Conservation (phyloP, 768 basidiomycete genomes). For the Suillus spraguei region DNA sequence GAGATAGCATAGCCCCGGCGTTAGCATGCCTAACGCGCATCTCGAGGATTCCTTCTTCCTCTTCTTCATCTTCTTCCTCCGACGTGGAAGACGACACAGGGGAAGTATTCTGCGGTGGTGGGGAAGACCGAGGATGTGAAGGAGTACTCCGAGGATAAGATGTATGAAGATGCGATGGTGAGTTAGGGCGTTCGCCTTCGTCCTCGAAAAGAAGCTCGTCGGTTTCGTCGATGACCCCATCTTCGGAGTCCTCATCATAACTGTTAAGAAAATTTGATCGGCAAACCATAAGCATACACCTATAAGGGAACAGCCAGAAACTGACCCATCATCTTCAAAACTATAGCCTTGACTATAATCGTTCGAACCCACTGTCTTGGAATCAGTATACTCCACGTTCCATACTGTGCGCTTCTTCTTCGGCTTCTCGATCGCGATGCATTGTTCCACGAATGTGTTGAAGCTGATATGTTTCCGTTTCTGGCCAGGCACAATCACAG, state of each 20-base stretch:
- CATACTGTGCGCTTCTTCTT: slow-evolving; percentile 34
- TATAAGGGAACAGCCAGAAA: slow-evolving; percentile 13
- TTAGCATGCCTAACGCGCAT: slow-evolving; percentile 49
- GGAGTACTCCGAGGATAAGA: slow-evolving; percentile 24
- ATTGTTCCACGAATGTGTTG: slow-evolving; percentile 98
- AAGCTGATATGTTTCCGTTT: slow-evolving; percentile 94
- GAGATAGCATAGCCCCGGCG: slow-evolving; percentile 27
- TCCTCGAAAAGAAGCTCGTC: slow-evolving; percentile 38
- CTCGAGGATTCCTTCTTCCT: slow-evolving; percentile 62
- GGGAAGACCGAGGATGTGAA: slow-evolving; percentile 20
- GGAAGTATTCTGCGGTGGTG: slow-evolving; percentile 23
- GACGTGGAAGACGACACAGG: slow-evolving; percentile 37
- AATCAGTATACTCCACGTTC: slow-evolving; percentile 28
- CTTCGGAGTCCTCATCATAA: slow-evolving; percentile 73
- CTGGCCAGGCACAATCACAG: slow-evolving; percentile 22
- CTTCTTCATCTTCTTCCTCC: slow-evolving; percentile 52
- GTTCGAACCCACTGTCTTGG: slow-evolving; percentile 14
- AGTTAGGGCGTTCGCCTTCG: slow-evolving; percentile 22
- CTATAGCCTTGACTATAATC: slow-evolving; percentile 31
- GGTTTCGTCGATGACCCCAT: slow-evolving; percentile 51
- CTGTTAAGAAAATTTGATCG: slow-evolving; percentile 34
- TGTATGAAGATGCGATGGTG: slow-evolving; percentile 8
- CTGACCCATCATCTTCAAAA: slow-evolving; percentile 67
- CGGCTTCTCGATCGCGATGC: slow-evolving; percentile 87
- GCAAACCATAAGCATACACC: slow-evolving; percentile 1